Percentiles rank a stretch among this genome's conserved stretches.
These are phyloP conservation scores for Teunomyces pallodes DNA, from an alignment of 805 yeast genomes.

Conservation along the genomic window DNA sequence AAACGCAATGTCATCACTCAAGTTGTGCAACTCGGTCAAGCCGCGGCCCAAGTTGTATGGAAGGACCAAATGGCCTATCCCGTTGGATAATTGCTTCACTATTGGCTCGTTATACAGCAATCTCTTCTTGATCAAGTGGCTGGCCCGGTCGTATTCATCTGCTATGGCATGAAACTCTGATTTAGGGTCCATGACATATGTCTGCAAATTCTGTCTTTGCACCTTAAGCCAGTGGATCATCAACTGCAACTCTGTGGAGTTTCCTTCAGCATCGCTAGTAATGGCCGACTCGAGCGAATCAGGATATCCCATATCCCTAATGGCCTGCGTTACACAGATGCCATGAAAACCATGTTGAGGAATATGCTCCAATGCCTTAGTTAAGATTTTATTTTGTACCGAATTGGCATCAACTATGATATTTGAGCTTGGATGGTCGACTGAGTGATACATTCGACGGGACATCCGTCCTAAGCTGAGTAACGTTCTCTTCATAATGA, in stretches of 20 bases:
- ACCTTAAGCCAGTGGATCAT: conserved; percentile 51
- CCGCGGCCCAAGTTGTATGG: conserved; percentile 63
- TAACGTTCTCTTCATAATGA: conserved; percentile 1
- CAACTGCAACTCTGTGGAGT: conserved; percentile 53
- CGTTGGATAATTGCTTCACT: conserved; percentile 42
- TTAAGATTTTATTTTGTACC: conserved; percentile 42
- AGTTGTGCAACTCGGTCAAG: conserved; percentile 63
- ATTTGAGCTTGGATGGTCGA: conserved; percentile 35
- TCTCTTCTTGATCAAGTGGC: conserved; percentile 47
- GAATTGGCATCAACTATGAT: conserved; percentile 26
- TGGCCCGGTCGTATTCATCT: conserved; percentile 43
- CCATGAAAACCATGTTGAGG: conserved; percentile 53
- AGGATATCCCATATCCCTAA: conserved; percentile 47
- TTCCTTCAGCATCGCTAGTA: conserved; percentile 35
- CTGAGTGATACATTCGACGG: conserved; percentile 31
- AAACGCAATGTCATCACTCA: conserved; percentile 81
- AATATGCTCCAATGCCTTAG: conserved; percentile 38
- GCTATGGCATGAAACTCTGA: conserved; percentile 23
- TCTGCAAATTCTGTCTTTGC: conserved; percentile 37
- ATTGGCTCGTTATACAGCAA: conserved; percentile 51
- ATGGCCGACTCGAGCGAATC: conserved; percentile 49
- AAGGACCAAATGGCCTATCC: conserved; percentile 58
- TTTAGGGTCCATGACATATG: conserved; percentile 23
- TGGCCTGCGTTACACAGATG: conserved; percentile 47
- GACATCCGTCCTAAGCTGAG: neutral